phyloP scores from a whole-genome alignment of 345 rosid species.

The Populus euphratica region DNA sequence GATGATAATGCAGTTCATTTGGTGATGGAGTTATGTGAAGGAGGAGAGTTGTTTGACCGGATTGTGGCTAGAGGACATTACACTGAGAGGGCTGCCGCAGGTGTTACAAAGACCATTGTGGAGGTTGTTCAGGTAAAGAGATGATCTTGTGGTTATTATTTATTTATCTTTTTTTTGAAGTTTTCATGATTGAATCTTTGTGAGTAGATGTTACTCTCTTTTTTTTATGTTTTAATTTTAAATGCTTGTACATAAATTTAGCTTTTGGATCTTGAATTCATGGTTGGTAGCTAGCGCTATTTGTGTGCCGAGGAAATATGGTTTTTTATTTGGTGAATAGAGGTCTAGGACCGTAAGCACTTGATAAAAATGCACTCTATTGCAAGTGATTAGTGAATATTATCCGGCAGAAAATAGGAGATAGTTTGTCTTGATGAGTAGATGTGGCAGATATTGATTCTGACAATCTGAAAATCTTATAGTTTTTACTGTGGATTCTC shows the following conservation, averaged over 20 bases:
- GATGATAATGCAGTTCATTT: constrained; percentile 33
- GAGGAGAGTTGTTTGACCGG: constrained; percentile 34
- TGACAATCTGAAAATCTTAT: neutral
- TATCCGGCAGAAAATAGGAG: neutral
- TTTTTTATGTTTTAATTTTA: too few species aligned
- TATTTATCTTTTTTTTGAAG: neutral
- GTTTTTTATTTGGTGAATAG: neutral
- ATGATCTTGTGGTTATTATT: neutral
- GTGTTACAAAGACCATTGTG: constrained; percentile 34
- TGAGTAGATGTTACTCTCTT: too few species aligned
- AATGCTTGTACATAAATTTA: neutral
- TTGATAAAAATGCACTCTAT: neutral
- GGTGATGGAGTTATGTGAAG: constrained; percentile 39
- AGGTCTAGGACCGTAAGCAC: neutral
- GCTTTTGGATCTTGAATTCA: neutral
- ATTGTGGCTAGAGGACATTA: constrained; percentile 37
- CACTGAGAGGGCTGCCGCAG: constrained; percentile 39
- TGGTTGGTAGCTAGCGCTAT: neutral
- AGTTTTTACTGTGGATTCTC: neutral
- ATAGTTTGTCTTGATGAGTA: constrained; percentile 3
- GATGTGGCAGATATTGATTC: neutral
- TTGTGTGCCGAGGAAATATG: neutral
- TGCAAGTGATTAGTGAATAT: neutral
- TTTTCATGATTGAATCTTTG: neutral
- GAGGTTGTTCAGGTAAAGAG: constrained; percentile 34